Conservation (phyloP, 2,329 filamentous ascomycete genomes). For the Juglanconis juglandina region DNA sequence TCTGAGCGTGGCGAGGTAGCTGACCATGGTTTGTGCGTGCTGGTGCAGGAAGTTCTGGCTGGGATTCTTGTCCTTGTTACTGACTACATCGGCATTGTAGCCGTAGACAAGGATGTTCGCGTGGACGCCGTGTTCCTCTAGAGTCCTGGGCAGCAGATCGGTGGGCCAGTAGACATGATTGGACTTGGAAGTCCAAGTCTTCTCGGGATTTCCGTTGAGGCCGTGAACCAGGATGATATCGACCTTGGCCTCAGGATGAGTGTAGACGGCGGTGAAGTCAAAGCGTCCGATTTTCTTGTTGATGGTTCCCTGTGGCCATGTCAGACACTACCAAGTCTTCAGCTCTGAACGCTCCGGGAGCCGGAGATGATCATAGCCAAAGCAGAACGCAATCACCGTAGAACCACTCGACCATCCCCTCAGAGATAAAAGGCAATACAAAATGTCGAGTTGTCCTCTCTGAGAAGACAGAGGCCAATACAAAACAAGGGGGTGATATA, state of each 20-base stretch:
- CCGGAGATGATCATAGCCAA: no score
- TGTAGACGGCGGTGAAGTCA: slow-evolving; percentile 58
- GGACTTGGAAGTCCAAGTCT: slow-evolving; percentile 55
- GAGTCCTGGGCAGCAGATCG: slow-evolving; percentile 60
- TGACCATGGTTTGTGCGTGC: slow-evolving; percentile 67
- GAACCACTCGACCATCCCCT: no score
- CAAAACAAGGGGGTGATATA: no score
- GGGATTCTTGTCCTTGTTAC: slow-evolving; percentile 50
- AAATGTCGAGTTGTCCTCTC: no score
- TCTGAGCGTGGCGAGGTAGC: slow-evolving; percentile 60
- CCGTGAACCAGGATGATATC: slow-evolving; percentile 71
- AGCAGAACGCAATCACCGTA: no score
- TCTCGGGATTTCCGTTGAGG: slow-evolving; percentile 61
- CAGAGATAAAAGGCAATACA: no score
- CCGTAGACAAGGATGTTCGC: slow-evolving; percentile 70
- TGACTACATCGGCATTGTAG: slow-evolving; percentile 66
- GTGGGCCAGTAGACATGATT: slow-evolving; percentile 66
- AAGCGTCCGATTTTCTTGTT: slow-evolving; percentile 51
- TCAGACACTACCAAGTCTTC: not conserved
- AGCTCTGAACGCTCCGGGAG: not conserved
- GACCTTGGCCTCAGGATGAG: slow-evolving; percentile 55
- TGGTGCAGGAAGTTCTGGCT: slow-evolving; percentile 67
- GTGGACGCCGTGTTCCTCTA: slow-evolving; percentile 44
- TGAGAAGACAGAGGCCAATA: no score
- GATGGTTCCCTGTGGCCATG: slow-evolving; percentile 39